phyloP scores from a whole-genome alignment of 2,329 filamentous ascomycete genomes.

The Beauveria varroae region DNA sequence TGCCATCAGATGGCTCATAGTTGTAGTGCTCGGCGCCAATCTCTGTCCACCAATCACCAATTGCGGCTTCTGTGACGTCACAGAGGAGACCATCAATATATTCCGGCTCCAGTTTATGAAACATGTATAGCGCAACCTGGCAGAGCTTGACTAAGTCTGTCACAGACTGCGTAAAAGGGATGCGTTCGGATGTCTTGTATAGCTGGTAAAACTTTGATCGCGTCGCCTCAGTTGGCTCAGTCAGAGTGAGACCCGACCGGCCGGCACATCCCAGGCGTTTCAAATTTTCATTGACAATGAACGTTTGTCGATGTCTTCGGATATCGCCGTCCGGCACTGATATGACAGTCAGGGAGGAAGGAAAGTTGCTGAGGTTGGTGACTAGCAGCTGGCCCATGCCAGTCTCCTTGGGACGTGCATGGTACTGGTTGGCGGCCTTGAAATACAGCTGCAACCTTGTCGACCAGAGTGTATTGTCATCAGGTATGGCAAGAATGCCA shows the following conservation, averaged over 20 bases:
- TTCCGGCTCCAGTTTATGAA: constrained; percentile 77
- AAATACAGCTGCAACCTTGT: constrained; percentile 75
- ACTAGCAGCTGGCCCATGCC: constrained; percentile 81
- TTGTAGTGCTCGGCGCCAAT: constrained; percentile 90
- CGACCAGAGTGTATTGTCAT: constrained; percentile 74
- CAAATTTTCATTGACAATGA: constrained; percentile 89
- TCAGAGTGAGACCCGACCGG: constrained; percentile 74
- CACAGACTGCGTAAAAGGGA: constrained; percentile 70
- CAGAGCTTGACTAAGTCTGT: constrained; percentile 86
- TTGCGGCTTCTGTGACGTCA: constrained; percentile 82
- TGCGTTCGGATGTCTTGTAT: constrained; percentile 78
- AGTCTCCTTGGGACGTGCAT: constrained; percentile 78
- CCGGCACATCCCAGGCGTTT: constrained; percentile 91
- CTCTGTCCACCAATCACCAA: constrained; percentile 94
- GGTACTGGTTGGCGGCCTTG: constrained; percentile 74
- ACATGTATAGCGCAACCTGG: constrained; percentile 80
- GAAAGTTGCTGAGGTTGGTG: constrained; percentile 87
- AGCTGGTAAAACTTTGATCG: constrained; percentile 87
- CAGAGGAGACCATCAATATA: constrained; percentile 91
- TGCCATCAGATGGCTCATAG: constrained; percentile 84
- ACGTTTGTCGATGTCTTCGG: constrained; percentile 68
- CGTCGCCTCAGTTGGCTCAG: constrained; percentile 70
- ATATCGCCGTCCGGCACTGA: constrained; percentile 81
- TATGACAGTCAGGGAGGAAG: constrained; percentile 88
- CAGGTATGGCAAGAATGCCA: constrained; percentile 73